phyloP scores from a whole-genome alignment of 1,139 yeast species.

The Yamadazyma siamensis region DNA sequence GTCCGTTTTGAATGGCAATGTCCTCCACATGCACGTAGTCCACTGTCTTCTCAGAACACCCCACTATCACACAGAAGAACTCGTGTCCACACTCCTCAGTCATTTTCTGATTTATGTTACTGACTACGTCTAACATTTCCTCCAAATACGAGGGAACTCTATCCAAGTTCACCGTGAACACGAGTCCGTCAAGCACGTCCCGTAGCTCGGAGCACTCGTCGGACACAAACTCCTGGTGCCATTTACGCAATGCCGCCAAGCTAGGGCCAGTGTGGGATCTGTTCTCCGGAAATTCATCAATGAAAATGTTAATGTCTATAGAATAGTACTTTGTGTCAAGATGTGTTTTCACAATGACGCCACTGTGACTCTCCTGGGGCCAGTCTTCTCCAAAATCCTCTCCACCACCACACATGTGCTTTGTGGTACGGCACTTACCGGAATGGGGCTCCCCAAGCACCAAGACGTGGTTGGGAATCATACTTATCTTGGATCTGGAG shows the following conservation, averaged over 20 bases:
- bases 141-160: constrained; percentile 16
- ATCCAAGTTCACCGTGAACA: constrained; percentile 30
- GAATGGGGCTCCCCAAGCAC: constrained; percentile 36
- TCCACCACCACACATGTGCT: too few relatives aligned
- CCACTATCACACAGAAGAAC: constrained; percentile 27
- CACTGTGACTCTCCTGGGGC: constrained; percentile 29
- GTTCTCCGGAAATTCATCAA: constrained; percentile 29
- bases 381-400: too few relatives aligned
- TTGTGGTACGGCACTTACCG: constrained; percentile 40
- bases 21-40: constrained; percentile 28
- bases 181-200: constrained; percentile 36
- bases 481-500: too few relatives aligned
- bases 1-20: constrained; percentile 23
- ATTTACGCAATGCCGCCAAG: constrained; percentile 16
- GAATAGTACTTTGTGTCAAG: constrained; percentile 33
- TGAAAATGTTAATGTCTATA: constrained; percentile 26
- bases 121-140: constrained; percentile 6
- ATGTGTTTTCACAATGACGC: constrained; percentile 27
- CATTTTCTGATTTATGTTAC: not conserved
- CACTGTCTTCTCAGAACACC: constrained; percentile 9
- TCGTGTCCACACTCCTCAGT: constrained; percentile 10
- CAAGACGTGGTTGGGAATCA: constrained; percentile 34
- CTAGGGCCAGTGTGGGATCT: constrained; percentile 7
- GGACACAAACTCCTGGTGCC: constrained; percentile 29
- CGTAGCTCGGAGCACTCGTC: constrained; percentile 36